These are phyloP conservation scores for Penicillium alfredii DNA, from an alignment of 495 filamentous ascomycete genomes.

Conservation along the genomic window DNA sequence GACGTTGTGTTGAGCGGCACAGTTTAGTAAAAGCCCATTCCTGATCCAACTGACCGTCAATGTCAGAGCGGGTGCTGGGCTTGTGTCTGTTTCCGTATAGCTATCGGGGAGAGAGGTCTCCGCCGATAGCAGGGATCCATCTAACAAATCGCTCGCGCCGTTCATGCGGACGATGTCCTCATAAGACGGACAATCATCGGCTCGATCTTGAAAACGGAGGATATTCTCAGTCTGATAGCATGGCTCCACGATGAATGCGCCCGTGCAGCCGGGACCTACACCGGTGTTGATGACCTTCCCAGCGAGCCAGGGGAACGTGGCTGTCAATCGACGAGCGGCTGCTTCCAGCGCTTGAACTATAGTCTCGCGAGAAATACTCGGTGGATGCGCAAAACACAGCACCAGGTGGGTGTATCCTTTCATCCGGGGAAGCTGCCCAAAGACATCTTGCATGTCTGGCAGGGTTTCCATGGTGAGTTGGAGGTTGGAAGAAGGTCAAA, in stretches of 20 bases:
- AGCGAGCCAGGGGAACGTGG: conserved; percentile 28
- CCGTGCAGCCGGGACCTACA: conserved; percentile 16
- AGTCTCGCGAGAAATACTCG: conserved; percentile 7
- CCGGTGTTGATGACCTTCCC: conserved; percentile 25
- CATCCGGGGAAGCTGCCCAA: conserved; percentile 36
- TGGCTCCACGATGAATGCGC: conserved; percentile 19
- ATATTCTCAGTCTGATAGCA: conserved; percentile 7
- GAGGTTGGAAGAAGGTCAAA: not conserved
- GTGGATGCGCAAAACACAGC: conserved; percentile 20
- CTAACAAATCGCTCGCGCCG: conserved; percentile 26
- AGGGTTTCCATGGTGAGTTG: not conserved
- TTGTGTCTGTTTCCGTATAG: conserved; percentile 18
- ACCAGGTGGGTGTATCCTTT: conserved; percentile 36
- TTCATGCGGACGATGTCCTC: conserved; percentile 13
- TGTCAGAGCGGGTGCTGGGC: conserved; percentile 26
- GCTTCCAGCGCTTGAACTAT: conserved; percentile 17
- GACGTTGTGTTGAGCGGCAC: conserved; percentile 39
- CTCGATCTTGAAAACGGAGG: conserved; percentile 22
- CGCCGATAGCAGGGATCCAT: conserved; percentile 17
- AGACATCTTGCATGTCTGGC: conserved; percentile 20
- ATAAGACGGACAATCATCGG: conserved; percentile 17
- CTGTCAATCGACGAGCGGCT: conserved; percentile 21
- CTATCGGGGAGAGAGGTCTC: conserved; percentile 26
- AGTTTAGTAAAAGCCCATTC: conserved; percentile 26
- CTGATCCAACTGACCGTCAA: conserved; percentile 32